phyloP scores from a whole-genome alignment of 371 early-diverging fungal genomes.

The Mortierella sp. region DNA sequence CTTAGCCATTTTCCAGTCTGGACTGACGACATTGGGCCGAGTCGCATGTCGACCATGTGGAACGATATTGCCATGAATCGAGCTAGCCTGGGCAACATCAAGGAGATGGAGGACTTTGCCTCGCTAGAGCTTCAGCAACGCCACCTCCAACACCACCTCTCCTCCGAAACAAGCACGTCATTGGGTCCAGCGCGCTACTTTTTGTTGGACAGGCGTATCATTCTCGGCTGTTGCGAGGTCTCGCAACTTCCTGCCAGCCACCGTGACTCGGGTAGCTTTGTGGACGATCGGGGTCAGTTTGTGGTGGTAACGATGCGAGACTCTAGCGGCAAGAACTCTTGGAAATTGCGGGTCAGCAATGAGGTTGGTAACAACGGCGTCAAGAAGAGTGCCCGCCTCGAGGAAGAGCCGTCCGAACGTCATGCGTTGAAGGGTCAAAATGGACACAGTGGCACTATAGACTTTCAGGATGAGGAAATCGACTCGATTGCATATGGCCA shows the following conservation, averaged over 20 bases:
- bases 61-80: slow-evolving; percentile 64
- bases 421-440: not conserved
- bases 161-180: not conserved
- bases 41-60: slow-evolving; percentile 68
- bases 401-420: not conserved
- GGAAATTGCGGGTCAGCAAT: slow-evolving; percentile 73
- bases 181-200: slow-evolving; percentile 73
- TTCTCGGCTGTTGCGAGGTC: slow-evolving; percentile 72
- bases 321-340: slow-evolving; percentile 79
- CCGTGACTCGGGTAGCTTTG: slow-evolving; percentile 17
- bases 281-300: slow-evolving; percentile 58
- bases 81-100: slow-evolving; percentile 37
- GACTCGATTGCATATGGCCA: slow-evolving; percentile 14
- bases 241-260: slow-evolving; percentile 33
- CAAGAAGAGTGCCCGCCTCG: not conserved
- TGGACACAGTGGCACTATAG: slow-evolving; percentile 6
- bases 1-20: slow-evolving; percentile 78
- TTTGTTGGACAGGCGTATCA: slow-evolving; percentile 73
- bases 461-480: not conserved
- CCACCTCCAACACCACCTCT: slow-evolving; percentile 17
- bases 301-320: slow-evolving; percentile 75
- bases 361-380: slow-evolving; percentile 29
- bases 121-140: slow-evolving; percentile 24
- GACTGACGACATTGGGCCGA: slow-evolving; percentile 68
- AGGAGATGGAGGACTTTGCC: slow-evolving; percentile 21